A percentile compares a stretch with the other conserved stretches of the same genome.
phyloP scores from a whole-genome alignment of 257 asterid genomes.

The Solanum pimpinellifolium region DNA sequence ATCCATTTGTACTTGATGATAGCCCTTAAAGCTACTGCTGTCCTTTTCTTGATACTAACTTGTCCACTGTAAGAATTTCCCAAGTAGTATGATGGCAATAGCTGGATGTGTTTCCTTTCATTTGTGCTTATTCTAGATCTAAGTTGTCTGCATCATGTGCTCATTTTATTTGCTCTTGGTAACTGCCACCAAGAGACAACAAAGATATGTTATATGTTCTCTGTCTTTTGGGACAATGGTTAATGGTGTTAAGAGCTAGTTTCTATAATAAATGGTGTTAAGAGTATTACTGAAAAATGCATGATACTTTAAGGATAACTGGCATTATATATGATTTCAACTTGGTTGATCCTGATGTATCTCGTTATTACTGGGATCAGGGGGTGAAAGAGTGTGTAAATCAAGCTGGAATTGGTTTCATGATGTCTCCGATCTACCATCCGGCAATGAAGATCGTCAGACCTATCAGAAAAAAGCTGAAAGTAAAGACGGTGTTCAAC shows the following conservation, averaged over 20 bases:
- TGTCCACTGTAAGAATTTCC: neutral
- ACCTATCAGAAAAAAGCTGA: constrained; percentile 64
- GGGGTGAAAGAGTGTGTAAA: constrained; percentile 45
- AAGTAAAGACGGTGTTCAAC: constrained; percentile 70
- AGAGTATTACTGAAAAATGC: neutral
- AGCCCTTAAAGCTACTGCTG: neutral
- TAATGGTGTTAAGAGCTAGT: neutral
- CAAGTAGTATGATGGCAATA: neutral
- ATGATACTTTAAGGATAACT: neutral
- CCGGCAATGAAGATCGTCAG: constrained; percentile 76
- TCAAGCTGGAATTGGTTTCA: constrained; percentile 74
- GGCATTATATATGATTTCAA: neutral
- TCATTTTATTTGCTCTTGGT: neutral
- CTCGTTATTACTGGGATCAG: constrained; percentile 15
- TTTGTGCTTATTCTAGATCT: neutral
- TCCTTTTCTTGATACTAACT: neutral
- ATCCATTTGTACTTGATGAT: neutral
- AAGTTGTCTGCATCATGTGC: neutral
- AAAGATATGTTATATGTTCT: neutral
- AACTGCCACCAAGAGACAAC: neutral
- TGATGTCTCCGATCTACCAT: constrained; percentile 85
- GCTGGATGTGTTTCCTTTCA: neutral
- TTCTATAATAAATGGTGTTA: neutral
- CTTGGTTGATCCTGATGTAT: neutral
- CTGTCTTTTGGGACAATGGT: neutral